phyloP scores from a whole-genome alignment of 805 yeast genomes.

The Nakazawaea ambrosiae region DNA sequence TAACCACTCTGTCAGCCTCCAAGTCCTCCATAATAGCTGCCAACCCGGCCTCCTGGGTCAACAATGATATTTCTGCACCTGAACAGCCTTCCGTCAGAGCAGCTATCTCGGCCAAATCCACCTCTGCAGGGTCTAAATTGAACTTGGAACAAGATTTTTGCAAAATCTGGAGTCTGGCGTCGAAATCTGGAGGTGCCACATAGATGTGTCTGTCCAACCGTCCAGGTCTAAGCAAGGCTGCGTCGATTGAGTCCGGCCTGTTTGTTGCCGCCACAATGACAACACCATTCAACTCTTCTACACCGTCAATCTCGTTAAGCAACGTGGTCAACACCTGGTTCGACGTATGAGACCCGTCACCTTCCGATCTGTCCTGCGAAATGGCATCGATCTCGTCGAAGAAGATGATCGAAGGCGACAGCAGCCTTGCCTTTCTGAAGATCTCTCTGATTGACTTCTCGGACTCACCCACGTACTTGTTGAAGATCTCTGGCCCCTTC shows the following conservation, averaged over 20 bases:
- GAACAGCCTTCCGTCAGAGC: slow-evolving; percentile 80
- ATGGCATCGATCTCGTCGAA: slow-evolving; percentile 97
- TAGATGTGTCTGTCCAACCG: slow-evolving; percentile 89
- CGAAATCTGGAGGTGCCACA: slow-evolving; percentile 84
- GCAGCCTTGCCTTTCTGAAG: slow-evolving; percentile 85
- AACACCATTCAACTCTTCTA: slow-evolving; percentile 90
- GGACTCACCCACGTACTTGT: slow-evolving; percentile 94
- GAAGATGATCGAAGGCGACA: slow-evolving; percentile 89
- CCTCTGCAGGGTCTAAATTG: slow-evolving; percentile 39
- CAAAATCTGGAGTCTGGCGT: slow-evolving; percentile 75
- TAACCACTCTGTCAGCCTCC: slow-evolving; percentile 44
- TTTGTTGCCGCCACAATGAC: slow-evolving; percentile 95
- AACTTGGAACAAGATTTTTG: slow-evolving; percentile 64
- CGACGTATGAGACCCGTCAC: slow-evolving; percentile 49
- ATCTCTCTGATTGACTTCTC: slow-evolving; percentile 93
- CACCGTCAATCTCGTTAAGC: slow-evolving; percentile 94
- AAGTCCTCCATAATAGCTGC: slow-evolving; percentile 83
- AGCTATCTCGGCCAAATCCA: slow-evolving; percentile 42
- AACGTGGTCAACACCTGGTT: slow-evolving; percentile 86
- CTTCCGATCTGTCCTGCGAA: slow-evolving; percentile 65
- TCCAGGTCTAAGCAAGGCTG: slow-evolving; percentile 93
- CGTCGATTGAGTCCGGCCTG: slow-evolving; percentile 87
- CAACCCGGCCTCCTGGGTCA: slow-evolving; percentile 94
- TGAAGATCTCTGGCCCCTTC: slow-evolving; percentile 92
- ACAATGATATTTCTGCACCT: slow-evolving; percentile 89